Conservation (phyloP, 352 stramenopile genomes). For the Pythium volutum region DNA sequence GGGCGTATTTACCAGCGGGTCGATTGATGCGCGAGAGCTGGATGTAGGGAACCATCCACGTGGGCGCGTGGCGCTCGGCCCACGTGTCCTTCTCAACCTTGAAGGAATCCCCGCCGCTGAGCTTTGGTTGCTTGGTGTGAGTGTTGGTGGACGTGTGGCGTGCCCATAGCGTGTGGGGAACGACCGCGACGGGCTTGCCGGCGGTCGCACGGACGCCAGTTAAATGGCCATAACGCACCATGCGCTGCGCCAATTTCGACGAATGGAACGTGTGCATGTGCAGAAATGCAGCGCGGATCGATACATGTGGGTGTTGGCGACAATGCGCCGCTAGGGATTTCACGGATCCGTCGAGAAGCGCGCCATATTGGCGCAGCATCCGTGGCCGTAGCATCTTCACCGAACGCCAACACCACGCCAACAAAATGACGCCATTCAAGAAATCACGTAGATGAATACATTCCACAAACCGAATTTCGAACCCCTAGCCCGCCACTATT, state of each 20-base stretch:
- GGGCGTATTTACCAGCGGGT: slow-evolving; percentile 39
- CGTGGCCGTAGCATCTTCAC: slow-evolving; percentile 16
- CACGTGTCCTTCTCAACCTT: slow-evolving; percentile 84
- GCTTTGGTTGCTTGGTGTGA: background rate
- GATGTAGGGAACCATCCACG: slow-evolving; percentile 85
- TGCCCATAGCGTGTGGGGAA: slow-evolving; percentile 7
- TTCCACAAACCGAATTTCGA: background rate
- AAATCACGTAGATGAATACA: slow-evolving; percentile 1
- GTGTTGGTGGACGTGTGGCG: slow-evolving; percentile 7
- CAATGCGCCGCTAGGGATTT: background rate
- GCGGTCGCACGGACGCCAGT: background rate
- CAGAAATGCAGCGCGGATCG: background rate
- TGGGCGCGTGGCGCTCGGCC: slow-evolving; percentile 68
- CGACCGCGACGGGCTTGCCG: slow-evolving; percentile 2
- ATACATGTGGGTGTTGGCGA: background rate
- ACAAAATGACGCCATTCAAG: background rate
- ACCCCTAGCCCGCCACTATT: slow-evolving; percentile 19
- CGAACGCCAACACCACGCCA: background rate
- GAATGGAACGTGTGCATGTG: slow-evolving; percentile 13
- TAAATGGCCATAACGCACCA: slow-evolving; percentile 5
- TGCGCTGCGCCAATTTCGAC: slow-evolving; percentile 14
- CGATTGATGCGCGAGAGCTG: slow-evolving; percentile 85
- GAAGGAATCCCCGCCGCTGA: slow-evolving; percentile 36
- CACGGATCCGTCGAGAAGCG: slow-evolving; percentile 10
- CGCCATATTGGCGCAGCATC: slow-evolving; percentile 19